Evolutionary conservation across 1,284 basidiomycete species (phyloP), one percentile per base, ranked within the genome.

Genomic region (Tylopilus sp.): DNA sequence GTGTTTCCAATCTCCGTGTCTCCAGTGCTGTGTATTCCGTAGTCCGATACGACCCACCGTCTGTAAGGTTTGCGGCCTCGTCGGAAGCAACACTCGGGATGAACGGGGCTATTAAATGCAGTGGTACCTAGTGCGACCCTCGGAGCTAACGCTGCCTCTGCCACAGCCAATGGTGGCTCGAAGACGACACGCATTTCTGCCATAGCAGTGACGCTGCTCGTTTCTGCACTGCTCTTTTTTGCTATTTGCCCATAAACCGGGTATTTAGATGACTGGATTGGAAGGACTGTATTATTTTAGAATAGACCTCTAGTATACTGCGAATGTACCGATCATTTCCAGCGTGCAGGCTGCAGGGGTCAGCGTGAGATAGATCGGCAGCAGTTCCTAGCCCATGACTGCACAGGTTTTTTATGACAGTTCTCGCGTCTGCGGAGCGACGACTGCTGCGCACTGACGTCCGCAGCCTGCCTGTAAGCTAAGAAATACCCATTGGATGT

Each of bases 61-160:
- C 63, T 4, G 64, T 68, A 2, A 66, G 63, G 46, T 64, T 64
- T 39, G 63, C 66, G 30, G 53, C 63, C 3, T 45, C 68, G 40
- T 68, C 63, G 4, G n/a, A 55, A 11, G 45, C 47, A 3, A 63
- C 66, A 7, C 53, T 66, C 7, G 54, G 54, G 3, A 57, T 59
- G 65, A 64, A 64, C 17, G 66, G 63, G 4, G 20, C 47, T 21
- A n/a, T n/a, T n/a, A n/a, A 36, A 52, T 43, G 63, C 53, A 17
- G 29, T 37, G 3, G 40, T 68, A 3, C 63, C 66, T 11, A 59
- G 45, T 7, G 55, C 54, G 10, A 65, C 65, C 3, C 17, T 68
- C 15, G 63, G 66, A 30, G 35, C 51, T 0, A 47, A 7, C 18
- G 43, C 29, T 26, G 55, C 59, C 20, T 46, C 59, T 0, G 44